Evolutionary conservation across 1,284 basidiomycete genomes (phyloP).

Genomic region (Irpex lacteus): DNA sequence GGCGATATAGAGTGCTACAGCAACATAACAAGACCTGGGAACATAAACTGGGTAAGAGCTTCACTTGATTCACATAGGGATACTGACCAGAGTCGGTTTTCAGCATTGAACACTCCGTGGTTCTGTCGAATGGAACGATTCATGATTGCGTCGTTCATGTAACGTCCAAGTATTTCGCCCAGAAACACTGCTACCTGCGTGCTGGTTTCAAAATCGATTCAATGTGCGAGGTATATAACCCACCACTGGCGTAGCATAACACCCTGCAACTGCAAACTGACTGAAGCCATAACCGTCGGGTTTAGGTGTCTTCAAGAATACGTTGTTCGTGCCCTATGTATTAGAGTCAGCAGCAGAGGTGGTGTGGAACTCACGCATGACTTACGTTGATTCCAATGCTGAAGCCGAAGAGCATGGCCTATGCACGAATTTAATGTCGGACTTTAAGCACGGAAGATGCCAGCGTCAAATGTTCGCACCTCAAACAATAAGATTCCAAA

Average conservation of each 20-base stretch:
- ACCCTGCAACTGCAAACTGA: slow-evolving; percentile 49
- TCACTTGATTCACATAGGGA: not conserved
- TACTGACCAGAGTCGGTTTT: slow-evolving; percentile 62
- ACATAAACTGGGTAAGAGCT: not conserved
- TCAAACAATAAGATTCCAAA: slow-evolving; percentile 56
- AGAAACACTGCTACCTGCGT: slow-evolving; percentile 56
- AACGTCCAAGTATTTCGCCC: slow-evolving; percentile 69
- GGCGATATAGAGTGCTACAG: slow-evolving; percentile 57
- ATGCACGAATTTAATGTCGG: not conserved
- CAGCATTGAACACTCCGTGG: slow-evolving; percentile 68
- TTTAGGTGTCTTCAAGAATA: slow-evolving; percentile 59
- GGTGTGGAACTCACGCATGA: not conserved
- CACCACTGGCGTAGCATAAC: slow-evolving; percentile 65
- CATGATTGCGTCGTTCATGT: slow-evolving; percentile 66
- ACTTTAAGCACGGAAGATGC: not conserved
- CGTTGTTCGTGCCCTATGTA: slow-evolving; percentile 61
- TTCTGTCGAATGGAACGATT: slow-evolving; percentile 56
- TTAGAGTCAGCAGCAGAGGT: not conserved
- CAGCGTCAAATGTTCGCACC: slow-evolving; percentile 27
- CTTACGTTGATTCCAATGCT: slow-evolving; percentile 70
- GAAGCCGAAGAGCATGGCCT: slow-evolving; percentile 67
- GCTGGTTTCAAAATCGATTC: not conserved
- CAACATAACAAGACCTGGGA: slow-evolving; percentile 61
- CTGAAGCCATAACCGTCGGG: slow-evolving; percentile 61
- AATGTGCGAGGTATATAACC: slow-evolving; percentile 15